phyloP scores from a whole-genome alignment of 2,329 filamentous ascomycete genomes.

The Helotiales sp. region DNA sequence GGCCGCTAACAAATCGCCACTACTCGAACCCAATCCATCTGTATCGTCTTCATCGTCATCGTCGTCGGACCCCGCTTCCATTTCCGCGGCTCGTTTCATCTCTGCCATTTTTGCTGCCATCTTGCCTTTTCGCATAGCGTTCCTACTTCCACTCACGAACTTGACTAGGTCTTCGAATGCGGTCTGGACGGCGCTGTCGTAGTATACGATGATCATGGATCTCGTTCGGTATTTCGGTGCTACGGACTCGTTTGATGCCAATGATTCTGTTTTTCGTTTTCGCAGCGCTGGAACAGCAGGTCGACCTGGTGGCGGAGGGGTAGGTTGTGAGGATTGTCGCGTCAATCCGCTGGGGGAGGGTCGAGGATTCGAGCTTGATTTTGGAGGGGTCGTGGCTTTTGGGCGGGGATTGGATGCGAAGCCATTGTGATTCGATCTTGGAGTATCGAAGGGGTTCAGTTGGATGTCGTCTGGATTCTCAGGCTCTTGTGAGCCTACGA shows the following conservation, averaged over 20 bases:
- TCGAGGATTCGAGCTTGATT: constrained; percentile 14
- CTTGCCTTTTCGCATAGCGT: constrained; percentile 83
- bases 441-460: constrained; percentile 19
- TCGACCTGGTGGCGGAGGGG: constrained; percentile 19
- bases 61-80: constrained; percentile 54
- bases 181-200: constrained; percentile 83
- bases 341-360: constrained; percentile 17
- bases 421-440: constrained; percentile 18
- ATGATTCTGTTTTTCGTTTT: constrained; percentile 36
- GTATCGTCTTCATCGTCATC: constrained; percentile 39
- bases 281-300: constrained; percentile 21
- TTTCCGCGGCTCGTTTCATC: constrained; percentile 59
- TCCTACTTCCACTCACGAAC: constrained; percentile 76
- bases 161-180: constrained; percentile 82
- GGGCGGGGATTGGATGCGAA: constrained; percentile 8
- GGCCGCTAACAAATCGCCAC: constrained; percentile 27
- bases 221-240: constrained; percentile 59
- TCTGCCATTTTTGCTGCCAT: constrained; percentile 75
- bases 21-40: constrained; percentile 8
- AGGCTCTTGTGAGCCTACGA: constrained; percentile 9
- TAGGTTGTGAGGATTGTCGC: constrained; percentile 26
- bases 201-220: constrained; percentile 84
- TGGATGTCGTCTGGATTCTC: constrained; percentile 18
- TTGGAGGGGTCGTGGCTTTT: constrained; percentile 11
- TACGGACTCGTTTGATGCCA: constrained; percentile 32